A percentile compares a stretch with the other conserved stretches of the same genome.
phyloP scores from a whole-genome alignment of 1,284 basidiomycete species.

The Tausonia pullulans region DNA sequence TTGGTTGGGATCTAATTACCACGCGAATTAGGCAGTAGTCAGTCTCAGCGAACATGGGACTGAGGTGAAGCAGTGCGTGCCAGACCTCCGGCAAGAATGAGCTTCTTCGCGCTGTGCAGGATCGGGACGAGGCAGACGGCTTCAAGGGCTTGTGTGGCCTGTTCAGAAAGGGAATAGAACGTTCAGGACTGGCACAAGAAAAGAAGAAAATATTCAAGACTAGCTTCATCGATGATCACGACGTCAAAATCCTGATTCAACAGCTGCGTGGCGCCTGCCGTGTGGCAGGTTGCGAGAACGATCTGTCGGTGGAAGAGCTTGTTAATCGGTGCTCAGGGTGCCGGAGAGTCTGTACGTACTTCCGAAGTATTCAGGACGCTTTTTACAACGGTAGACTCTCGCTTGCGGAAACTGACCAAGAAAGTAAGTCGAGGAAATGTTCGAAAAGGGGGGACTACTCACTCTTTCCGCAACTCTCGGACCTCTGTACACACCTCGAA shows the following conservation, averaged over 20 bases:
- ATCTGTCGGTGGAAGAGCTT: slow-evolving; percentile 41
- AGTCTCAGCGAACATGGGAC: background rate
- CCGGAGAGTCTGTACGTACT: slow-evolving; percentile 30
- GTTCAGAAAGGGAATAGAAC: background rate
- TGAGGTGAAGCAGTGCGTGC: too few relatives aligned
- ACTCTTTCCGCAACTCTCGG: slow-evolving; percentile 81
- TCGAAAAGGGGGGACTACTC: slow-evolving; percentile 23
- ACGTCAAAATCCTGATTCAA: slow-evolving; percentile 71
- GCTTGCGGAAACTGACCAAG: slow-evolving; percentile 58
- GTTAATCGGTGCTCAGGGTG: background rate
- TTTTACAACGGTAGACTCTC: slow-evolving; percentile 71
- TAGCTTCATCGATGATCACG: slow-evolving; percentile 76
- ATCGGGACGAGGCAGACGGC: slow-evolving; percentile 94
- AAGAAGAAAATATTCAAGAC: background rate
- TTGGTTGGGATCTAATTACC: slow-evolving; percentile 55
- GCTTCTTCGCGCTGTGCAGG: slow-evolving; percentile 64
- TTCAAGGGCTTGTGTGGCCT: slow-evolving; percentile 87
- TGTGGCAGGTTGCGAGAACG: slow-evolving; percentile 86
- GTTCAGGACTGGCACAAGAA: background rate
- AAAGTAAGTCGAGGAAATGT: background rate
- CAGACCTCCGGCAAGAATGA: slow-evolving; percentile 66
- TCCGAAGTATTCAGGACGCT: slow-evolving; percentile 67
- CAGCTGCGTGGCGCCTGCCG: slow-evolving; percentile 68
- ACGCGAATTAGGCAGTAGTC: background rate
- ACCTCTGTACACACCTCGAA: slow-evolving; percentile 88